phyloP scores from a whole-genome alignment of 768 basidiomycete species.

The Clitopilus hobsonii region DNA sequence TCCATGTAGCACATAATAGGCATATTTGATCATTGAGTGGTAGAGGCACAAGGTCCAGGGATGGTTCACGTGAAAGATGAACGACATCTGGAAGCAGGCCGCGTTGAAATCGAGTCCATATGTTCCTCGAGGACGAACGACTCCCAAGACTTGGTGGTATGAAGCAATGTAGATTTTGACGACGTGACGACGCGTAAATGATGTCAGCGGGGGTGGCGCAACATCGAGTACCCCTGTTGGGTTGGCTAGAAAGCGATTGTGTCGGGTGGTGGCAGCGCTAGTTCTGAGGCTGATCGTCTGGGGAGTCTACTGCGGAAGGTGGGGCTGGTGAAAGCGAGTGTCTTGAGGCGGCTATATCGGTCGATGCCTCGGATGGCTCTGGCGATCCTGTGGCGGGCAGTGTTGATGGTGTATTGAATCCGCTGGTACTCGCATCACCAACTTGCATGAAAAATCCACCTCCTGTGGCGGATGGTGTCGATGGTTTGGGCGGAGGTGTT shows the following conservation, averaged over 20 bases:
- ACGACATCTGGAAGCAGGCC: too few species aligned
- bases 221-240: neutral
- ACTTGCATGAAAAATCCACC: slow-evolving; percentile 1
- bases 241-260: neutral
- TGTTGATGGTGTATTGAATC: neutral
- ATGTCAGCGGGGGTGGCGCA: neutral
- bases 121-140: too few species aligned
- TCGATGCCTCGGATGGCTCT: neutral
- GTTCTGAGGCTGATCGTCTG: neutral
- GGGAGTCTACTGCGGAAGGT: neutral
- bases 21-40: neutral
- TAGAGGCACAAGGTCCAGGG: neutral
- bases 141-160: neutral
- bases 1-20: neutral
- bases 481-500: neutral
- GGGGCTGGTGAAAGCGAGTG: neutral
- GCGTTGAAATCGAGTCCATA: too few species aligned
- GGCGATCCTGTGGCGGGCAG: neutral
- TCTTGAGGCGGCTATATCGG: neutral
- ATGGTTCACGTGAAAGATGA: neutral
- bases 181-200: neutral
- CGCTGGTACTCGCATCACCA: neutral
- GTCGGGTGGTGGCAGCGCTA: neutral
- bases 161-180: neutral
- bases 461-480: neutral